Percentiles rank a stretch among this genome's conserved stretches.
Evolutionary conservation across 768 basidiomycete genomes (phyloP).

Genomic region (Russula virescens): DNA sequence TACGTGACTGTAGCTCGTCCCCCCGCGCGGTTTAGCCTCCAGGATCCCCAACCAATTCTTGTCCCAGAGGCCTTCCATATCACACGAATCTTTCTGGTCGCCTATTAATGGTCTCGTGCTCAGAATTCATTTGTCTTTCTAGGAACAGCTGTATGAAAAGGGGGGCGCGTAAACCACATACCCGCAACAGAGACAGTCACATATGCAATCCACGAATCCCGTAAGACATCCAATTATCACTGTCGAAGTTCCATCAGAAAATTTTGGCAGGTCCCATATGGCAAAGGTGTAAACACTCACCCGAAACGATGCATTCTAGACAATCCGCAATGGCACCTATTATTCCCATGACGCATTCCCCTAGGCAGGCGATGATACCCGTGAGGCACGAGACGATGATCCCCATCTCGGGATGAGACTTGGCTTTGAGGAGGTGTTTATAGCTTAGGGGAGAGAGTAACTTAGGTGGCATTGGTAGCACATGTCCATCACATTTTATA

Average conservation of each 20-base stretch:
- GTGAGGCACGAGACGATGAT: slow-evolving; percentile 18
- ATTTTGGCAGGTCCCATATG: neutral
- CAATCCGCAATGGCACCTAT: slow-evolving; percentile 38
- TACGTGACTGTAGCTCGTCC: too few relatives aligned
- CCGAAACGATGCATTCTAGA: slow-evolving; percentile 43
- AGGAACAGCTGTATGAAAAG: neutral
- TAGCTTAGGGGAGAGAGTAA: neutral
- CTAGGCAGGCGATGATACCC: slow-evolving; percentile 38
- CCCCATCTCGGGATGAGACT: slow-evolving; percentile 1
- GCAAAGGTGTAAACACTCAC: slow-evolving; percentile 27
- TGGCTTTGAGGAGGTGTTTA: neutral
- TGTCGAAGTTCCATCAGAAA: slow-evolving; percentile 20
- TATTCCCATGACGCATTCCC: slow-evolving; percentile 37
- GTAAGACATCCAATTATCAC: slow-evolving; percentile 40
- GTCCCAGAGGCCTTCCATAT: slow-evolving; percentile 9
- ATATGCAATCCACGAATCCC: slow-evolving; percentile 40
- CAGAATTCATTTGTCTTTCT: neutral
- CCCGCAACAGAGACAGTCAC: slow-evolving; percentile 41
- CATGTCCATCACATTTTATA: neutral
- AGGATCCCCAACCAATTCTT: neutral
- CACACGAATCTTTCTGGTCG: slow-evolving; percentile 1
- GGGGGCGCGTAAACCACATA: slow-evolving; percentile 22
- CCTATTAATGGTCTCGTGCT: neutral
- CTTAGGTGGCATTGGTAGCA: too few relatives aligned
- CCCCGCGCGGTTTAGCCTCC: neutral